Evolutionary conservation across 2,329 filamentous ascomycete genomes (phyloP).

Genomic region (Phoma sp.): DNA sequence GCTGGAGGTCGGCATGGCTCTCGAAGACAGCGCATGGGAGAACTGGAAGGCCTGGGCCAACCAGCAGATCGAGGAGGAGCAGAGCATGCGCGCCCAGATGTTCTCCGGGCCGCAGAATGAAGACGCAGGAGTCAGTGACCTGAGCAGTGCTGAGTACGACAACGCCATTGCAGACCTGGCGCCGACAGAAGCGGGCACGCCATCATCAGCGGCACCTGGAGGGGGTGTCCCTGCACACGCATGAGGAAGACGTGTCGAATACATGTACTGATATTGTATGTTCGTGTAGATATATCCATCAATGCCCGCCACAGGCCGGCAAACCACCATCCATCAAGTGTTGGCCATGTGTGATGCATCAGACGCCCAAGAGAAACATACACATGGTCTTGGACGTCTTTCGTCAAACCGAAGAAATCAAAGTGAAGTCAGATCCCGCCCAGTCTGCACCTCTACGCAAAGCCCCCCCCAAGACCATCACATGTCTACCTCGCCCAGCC

Average conservation of each 20-base stretch:
- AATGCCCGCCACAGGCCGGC: not conserved
- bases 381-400: no score
- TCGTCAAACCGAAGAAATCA: no score
- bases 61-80: slow-evolving; percentile 58
- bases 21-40: slow-evolving; percentile 83
- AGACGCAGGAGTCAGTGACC: slow-evolving; percentile 25
- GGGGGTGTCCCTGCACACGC: slow-evolving; percentile 50
- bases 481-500: not conserved
- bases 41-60: slow-evolving; percentile 84
- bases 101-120: slow-evolving; percentile 45
- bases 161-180: slow-evolving; percentile 46
- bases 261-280: slow-evolving; percentile 21
- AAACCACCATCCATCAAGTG: not conserved
- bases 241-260: slow-evolving; percentile 11
- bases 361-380: no score
- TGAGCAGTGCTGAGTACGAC: slow-evolving; percentile 36
- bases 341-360: no score
- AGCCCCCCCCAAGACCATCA: not conserved
- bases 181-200: slow-evolving; percentile 26
- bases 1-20: slow-evolving; percentile 77
- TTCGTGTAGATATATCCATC: slow-evolving; percentile 20
- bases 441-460: not conserved
- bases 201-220: slow-evolving; percentile 43
- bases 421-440: no score
- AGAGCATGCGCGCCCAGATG: slow-evolving; percentile 56